These are phyloP conservation scores for Aspergillus sp. DNA, from an alignment of 2,329 filamentous ascomycete genomes.

Conservation along the genomic window DNA sequence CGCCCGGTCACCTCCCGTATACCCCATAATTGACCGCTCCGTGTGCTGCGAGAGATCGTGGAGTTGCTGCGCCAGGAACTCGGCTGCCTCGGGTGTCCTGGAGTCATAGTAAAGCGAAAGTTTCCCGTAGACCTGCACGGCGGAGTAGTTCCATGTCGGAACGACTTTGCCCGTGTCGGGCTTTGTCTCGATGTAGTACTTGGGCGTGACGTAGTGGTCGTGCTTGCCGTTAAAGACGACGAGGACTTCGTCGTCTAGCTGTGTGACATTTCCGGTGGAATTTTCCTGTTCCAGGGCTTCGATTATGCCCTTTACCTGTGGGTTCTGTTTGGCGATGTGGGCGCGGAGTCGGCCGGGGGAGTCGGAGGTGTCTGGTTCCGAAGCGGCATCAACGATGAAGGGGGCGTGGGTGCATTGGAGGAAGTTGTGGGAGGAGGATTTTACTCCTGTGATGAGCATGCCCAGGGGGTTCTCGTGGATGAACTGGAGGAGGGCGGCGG, in stretches of 20 bases:
- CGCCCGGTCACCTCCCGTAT: constrained; percentile 51
- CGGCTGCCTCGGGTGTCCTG: constrained; percentile 43
- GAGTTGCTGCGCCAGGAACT: constrained; percentile 51
- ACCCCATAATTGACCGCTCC: constrained; percentile 60
- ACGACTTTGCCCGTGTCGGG: constrained; percentile 65
- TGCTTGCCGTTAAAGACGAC: constrained; percentile 60
- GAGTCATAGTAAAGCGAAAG: constrained; percentile 56
- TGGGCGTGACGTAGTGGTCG: constrained; percentile 67
- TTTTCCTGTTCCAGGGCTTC: constrained; percentile 35
- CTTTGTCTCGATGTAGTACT: constrained; percentile 68
- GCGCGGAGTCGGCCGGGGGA: constrained; percentile 48
- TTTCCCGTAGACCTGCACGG: constrained; percentile 63
- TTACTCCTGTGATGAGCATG: too few species aligned
- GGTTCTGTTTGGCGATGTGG: constrained; percentile 64
- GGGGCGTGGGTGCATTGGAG: too few species aligned
- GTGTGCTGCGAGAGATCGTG: constrained; percentile 45
- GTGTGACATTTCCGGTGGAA: background rate
- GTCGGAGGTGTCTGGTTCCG: too few species aligned
- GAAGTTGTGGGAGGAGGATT: too few species aligned
- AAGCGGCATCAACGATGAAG: too few species aligned
- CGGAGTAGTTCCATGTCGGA: constrained; percentile 70
- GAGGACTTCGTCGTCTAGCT: constrained; percentile 50
- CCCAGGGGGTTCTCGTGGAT: too few species aligned
- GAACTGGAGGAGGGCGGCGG: too few species aligned
- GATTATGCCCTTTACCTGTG: constrained; percentile 62